Conservation (phyloP, 2,329 filamentous ascomycete genomes). For the Cercospora sp. region DNA sequence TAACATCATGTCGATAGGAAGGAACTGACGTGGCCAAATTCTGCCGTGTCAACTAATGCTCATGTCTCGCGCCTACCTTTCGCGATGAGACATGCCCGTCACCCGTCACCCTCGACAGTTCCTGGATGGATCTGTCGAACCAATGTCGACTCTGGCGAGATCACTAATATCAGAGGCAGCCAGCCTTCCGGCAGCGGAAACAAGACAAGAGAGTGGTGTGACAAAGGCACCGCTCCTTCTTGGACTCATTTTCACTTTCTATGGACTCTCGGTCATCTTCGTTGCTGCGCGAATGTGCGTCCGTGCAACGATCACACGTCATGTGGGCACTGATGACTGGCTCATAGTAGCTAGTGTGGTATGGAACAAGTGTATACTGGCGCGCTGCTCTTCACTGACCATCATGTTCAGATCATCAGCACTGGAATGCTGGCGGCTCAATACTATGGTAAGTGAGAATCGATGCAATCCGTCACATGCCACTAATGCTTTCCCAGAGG, state of each 20-base stretch:
- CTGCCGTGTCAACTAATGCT: background rate
- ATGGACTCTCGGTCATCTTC: constrained; percentile 15
- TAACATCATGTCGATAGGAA: background rate
- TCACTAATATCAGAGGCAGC: background rate
- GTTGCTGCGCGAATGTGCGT: constrained; percentile 11
- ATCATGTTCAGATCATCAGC: background rate
- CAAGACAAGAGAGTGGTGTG: background rate
- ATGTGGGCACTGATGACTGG: constrained; percentile 16
- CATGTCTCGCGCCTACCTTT: background rate
- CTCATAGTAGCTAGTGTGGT: constrained; percentile 18
- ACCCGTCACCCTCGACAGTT: background rate
- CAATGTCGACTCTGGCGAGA: background rate
- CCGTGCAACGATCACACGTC: background rate
- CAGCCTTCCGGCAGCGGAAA: background rate
- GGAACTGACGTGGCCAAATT: background rate
- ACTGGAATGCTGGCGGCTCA: background rate
- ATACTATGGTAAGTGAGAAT: background rate
- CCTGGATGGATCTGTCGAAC: background rate
- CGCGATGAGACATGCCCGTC: background rate
- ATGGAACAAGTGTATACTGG: background rate
- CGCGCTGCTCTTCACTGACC: background rate
- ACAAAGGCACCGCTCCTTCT: constrained; percentile 15
- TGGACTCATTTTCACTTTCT: constrained; percentile 16
- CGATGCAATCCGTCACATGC: background rate
- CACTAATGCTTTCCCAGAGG: background rate